phyloP scores from a whole-genome alignment of 768 basidiomycete species.

The Lyophyllum shimeji region DNA sequence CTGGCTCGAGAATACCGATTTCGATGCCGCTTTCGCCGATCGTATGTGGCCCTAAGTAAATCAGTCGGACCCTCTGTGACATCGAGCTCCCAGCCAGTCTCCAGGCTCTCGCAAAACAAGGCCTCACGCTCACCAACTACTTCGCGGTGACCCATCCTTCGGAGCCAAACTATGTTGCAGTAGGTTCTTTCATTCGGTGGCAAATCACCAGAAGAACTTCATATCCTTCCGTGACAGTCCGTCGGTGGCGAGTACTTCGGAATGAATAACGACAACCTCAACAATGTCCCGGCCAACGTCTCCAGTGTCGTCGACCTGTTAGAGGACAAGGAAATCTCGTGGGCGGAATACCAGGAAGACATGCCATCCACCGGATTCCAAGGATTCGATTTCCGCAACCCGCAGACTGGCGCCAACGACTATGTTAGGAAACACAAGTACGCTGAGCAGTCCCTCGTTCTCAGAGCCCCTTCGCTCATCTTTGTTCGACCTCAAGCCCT shows the following conservation, averaged over 20 bases:
- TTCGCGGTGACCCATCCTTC: constrained; percentile 58
- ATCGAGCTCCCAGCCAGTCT: constrained; percentile 22
- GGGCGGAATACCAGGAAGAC: constrained; percentile 63
- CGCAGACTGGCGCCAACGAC: constrained; percentile 22
- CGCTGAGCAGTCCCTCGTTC: constrained; percentile 3
- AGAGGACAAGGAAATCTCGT: constrained; percentile 54
- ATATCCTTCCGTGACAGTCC: not conserved
- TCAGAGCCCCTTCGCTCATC: not conserved
- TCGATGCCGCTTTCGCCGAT: constrained; percentile 25
- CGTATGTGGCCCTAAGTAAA: constrained; percentile 8
- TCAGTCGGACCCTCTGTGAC: too few relatives aligned
- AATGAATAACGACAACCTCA: constrained; percentile 38
- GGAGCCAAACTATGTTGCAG: constrained; percentile 58
- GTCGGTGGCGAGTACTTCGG: constrained; percentile 30
- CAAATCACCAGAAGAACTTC: constrained; percentile 6
- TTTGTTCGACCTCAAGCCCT: constrained; percentile 32
- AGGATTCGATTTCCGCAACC: constrained; percentile 33
- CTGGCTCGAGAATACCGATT: constrained; percentile 69
- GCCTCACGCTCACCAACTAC: constrained; percentile 45
- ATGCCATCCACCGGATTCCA: constrained; percentile 50
- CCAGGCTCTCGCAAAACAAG: constrained; percentile 42
- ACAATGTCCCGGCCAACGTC: constrained; percentile 42
- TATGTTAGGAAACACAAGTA: constrained; percentile 33
- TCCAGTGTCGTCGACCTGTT: constrained; percentile 62
- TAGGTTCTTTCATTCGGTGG: not conserved